These are phyloP conservation scores for Coniochaeta sp. DNA, from an alignment of 2,329 filamentous ascomycete genomes.

Conservation along the genomic window DNA sequence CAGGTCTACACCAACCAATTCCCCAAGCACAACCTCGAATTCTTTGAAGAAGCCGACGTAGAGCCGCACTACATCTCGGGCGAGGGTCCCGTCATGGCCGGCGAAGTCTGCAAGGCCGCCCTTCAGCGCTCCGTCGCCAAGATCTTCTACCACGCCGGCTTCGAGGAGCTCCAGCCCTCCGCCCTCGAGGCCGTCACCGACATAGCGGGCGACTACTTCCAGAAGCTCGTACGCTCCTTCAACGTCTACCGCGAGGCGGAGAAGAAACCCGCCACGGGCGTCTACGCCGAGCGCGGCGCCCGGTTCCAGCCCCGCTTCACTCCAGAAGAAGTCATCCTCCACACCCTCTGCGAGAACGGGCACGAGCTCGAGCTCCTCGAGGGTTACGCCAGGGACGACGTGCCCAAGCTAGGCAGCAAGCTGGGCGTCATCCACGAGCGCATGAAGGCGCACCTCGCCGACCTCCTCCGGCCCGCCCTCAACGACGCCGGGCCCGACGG, in stretches of 20 bases:
- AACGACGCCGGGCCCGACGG: constrained; percentile 76
- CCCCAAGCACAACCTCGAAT: constrained; percentile 87
- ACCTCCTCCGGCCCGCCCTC: constrained; percentile 84
- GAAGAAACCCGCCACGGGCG: constrained; percentile 53
- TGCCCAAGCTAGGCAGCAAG: constrained; percentile 78
- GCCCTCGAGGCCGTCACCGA: constrained; percentile 87
- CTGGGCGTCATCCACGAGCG: constrained; percentile 83
- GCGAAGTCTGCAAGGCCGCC: constrained; percentile 73
- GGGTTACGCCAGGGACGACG: constrained; percentile 82
- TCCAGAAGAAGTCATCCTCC: constrained; percentile 78
- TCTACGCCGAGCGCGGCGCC: constrained; percentile 30
- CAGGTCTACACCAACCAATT: constrained; percentile 98
- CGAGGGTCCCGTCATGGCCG: constrained; percentile 79
- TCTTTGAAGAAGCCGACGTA: constrained; percentile 80
- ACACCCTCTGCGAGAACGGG: constrained; percentile 79
- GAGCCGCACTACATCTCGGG: constrained; percentile 86
- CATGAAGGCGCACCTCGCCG: constrained; percentile 88
- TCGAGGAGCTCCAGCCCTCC: constrained; percentile 94
- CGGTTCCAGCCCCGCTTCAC: constrained; percentile 61
- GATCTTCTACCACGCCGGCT: constrained; percentile 91
- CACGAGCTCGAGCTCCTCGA: constrained; percentile 77
- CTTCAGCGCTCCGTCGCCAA: constrained; percentile 88
- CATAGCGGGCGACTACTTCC: constrained; percentile 82
- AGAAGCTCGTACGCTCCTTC: constrained; percentile 72
- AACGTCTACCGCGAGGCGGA: constrained; percentile 79